These are phyloP conservation scores for Micractinium sp. DNA, from an alignment of 139 green algal species.

Conservation along the genomic window DNA sequence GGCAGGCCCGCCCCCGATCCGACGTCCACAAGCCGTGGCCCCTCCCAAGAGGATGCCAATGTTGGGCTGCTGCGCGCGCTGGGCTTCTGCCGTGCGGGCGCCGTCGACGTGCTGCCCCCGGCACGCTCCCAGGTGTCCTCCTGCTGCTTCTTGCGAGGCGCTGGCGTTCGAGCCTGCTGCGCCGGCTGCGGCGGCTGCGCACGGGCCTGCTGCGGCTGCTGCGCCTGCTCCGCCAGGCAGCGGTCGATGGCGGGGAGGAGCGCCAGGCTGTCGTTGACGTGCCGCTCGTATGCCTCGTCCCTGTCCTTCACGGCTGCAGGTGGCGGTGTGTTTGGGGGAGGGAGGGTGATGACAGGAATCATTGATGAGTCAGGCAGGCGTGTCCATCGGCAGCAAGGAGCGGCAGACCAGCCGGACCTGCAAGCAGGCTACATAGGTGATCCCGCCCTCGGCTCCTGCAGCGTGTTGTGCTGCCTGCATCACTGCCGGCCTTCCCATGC, in stretches of 20 bases:
- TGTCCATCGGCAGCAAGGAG: not conserved
- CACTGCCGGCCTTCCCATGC: not conserved
- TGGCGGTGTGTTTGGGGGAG: not conserved
- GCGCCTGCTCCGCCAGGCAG: conserved; percentile 22
- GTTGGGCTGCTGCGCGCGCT: not conserved
- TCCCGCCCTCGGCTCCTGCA: not conserved
- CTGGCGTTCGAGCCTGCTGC: not conserved
- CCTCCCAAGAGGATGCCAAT: not conserved
- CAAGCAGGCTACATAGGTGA: not conserved
- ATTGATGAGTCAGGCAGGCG: not conserved
- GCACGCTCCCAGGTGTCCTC: not conserved
- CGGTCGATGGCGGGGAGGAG: conserved; percentile 77
- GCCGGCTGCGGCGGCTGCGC: not conserved
- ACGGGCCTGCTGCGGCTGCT: not conserved
- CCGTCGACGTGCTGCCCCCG: not conserved
- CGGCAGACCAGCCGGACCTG: not conserved
- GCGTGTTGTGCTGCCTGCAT: not conserved
- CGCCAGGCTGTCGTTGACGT: conserved; percentile 83
- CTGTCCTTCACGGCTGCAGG: conserved; percentile 66
- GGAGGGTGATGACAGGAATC: not conserved
- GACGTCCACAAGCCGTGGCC: conserved; percentile 81
- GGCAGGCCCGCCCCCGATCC: conserved; percentile 91
- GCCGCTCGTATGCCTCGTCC: conserved; percentile 63
- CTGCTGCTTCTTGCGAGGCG: not conserved
- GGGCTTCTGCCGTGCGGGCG: not conserved